Evolutionary conservation across 1,284 basidiomycete genomes (phyloP), one percentile per base, ranked within the genome.

Genomic region (Cerioporus squamosus): DNA sequence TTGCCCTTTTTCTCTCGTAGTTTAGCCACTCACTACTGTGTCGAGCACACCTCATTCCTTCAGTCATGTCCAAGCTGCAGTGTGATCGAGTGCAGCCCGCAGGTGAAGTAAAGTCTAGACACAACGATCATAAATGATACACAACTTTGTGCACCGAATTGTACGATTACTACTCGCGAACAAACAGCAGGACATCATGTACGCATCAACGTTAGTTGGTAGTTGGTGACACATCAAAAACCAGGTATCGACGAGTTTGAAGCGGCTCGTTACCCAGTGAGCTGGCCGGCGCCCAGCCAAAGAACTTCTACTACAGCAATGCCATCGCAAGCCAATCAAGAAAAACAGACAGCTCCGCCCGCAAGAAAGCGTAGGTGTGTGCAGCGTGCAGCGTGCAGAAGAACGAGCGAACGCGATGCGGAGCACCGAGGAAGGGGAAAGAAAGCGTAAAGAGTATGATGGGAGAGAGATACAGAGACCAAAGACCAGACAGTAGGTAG

Each of bases 241-340:
- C 57, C 43, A 55, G 62, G 62, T 64, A 64, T 64, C 57, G 57
- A 64, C 62, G 62, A 61, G 62, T 57, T 64, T 63, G 62, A 44
- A 59, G 57, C 54, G 62, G 62, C 62, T 54, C 62, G 62, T 64
- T 64, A 55, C 54, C 60, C 60, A 64, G 59, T 59, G 51, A 36
- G 54, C 22, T 29, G 24, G 24, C 14, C 29, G 29, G 26, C 29
- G 14, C 12, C 40, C n/a, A 20, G 40, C 40, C n/a, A 6, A 20
- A 8, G n/a, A 36, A 36, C 15, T n/a, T n/a, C n/a, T n/a, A n/a
- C 12, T 15, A 36, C 33, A 36, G 33, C 33, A 36, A 36, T 29
- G 7, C 10, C 39, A 40, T n/a, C n/a, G n/a, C n/a, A 40, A 40
- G 39, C 15, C 39, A 40, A 36, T 14, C 15, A 36, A 17, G 14